A percentile compares a stretch with the other conserved stretches of the same genome.
Conservation (phyloP, 345 rosid genomes). For the Salix brachista region DNA sequence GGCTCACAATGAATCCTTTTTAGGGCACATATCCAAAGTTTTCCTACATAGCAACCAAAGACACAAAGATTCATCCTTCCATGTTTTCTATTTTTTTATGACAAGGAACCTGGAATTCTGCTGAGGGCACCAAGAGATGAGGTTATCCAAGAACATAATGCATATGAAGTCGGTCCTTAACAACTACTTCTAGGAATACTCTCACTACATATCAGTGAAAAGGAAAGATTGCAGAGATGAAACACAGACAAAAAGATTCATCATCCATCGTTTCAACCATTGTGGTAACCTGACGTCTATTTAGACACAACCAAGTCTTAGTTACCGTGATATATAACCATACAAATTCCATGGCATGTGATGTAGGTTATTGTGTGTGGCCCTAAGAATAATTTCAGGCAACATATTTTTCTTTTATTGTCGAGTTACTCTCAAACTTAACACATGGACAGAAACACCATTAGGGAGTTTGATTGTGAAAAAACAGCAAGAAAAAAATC, state of each 20-base stretch:
- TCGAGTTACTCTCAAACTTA: background rate
- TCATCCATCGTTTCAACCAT: background rate
- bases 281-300: background rate
- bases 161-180: background rate
- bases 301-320: background rate
- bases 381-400: background rate
- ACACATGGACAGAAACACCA: background rate
- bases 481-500: background rate
- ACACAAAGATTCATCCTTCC: background rate
- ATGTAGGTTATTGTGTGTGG: background rate
- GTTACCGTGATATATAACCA: background rate
- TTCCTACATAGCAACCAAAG: background rate
- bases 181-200: background rate
- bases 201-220: background rate
- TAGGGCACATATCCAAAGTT: background rate
- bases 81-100: background rate
- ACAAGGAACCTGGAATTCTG: background rate
- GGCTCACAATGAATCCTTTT: background rate
- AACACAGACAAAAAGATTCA: background rate
- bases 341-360: background rate
- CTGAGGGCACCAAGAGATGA: background rate
- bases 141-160: background rate
- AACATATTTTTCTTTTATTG: background rate
- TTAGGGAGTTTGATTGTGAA: background rate
- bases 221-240: background rate